These are phyloP conservation scores for Epicoccum nigrum DNA, from an alignment of 2,329 filamentous ascomycete genomes.

Conservation along the genomic window DNA sequence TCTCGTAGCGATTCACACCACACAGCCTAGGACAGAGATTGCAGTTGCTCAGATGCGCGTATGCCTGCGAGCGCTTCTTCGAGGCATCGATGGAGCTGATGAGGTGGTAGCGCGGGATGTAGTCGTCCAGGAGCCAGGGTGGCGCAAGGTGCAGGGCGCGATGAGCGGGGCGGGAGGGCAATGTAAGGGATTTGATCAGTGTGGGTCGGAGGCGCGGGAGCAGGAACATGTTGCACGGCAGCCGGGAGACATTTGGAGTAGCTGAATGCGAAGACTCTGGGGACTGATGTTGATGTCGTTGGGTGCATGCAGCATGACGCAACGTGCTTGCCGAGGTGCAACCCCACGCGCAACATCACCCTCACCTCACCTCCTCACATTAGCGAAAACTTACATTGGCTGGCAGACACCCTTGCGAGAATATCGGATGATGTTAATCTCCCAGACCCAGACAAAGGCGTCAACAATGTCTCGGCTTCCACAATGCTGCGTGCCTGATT, in stretches of 20 bases:
- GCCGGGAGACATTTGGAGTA: slow-evolving; percentile 4
- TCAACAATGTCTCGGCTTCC: too few species aligned
- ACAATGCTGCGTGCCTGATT: too few species aligned
- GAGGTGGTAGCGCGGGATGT: slow-evolving; percentile 73
- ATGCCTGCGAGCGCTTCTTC: slow-evolving; percentile 75
- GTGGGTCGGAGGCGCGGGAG: slow-evolving; percentile 21
- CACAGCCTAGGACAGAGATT: slow-evolving; percentile 81
- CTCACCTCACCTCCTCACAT: not conserved
- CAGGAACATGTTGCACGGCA: slow-evolving; percentile 18
- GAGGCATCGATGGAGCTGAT: slow-evolving; percentile 71
- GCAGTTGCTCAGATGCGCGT: slow-evolving; percentile 77
- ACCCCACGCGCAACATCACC: not conserved
- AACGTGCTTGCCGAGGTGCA: slow-evolving; percentile 16
- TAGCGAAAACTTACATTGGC: not conserved
- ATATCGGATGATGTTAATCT: too few species aligned
- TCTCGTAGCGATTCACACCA: slow-evolving; percentile 80
- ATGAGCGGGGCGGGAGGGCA: not conserved
- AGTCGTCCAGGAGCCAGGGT: slow-evolving; percentile 74
- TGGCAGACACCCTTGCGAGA: not conserved
- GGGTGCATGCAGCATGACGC: slow-evolving; percentile 12
- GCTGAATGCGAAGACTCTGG: slow-evolving; percentile 2
- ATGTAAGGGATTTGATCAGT: slow-evolving; percentile 1
- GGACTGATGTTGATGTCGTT: slow-evolving; percentile 1
- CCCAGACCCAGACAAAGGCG: too few species aligned
- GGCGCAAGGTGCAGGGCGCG: slow-evolving; percentile 60